Base-by-base conservation (phyloP, 257 asterid genomes). In the Capsicum chinense region DNA sequence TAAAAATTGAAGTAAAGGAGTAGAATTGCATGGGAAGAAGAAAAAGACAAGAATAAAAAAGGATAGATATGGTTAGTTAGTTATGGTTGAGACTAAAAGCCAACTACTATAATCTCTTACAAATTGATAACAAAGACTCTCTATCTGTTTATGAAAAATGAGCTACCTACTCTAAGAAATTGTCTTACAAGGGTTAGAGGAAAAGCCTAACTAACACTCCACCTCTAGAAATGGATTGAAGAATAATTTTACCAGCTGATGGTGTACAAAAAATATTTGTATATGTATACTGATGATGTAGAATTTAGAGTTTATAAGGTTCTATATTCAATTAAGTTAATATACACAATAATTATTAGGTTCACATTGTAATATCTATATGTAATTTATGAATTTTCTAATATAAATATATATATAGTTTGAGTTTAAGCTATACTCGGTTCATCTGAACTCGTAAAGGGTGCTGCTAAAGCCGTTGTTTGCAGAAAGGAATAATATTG, bases 81-180 rank as follows among this genome's bases (percentile, higher is more conserved):
- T 2, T 63, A 19, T 19, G 3, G 84, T 81, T 81, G 84, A 6
- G 84, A 63, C 84, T 81, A 81, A 81, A 81, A 64, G 39, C 84
- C 79, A 78, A 54, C 62, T n/a, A 60, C 58, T 10, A 4, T 26
- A 26, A 26, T 57, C 3, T 19, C 50, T 50, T 67, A 56, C 12
- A 69, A 82, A 0, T 64, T 82, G 84, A 64, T 48, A 37, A 26
- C 33, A 26, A 12, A 47, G 8, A 39, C 11, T 0, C 11, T 10
- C 15, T 12, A n/a, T 64, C 50, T 81, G 9, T 64, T n/a, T 82
- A 66, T 66, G 10, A 74, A 39, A 76, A 76, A 26, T 76, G 48
- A 74, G 59, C 42, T 16, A 76, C 26, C 81, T 54, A 76, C 81
- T 54, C 26, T 26, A 76, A 76, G 50, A 76, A 76, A 76, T 15